phyloP scores from a whole-genome alignment of 2,329 filamentous ascomycete genomes.

The Colletotrichum zoysiae region DNA sequence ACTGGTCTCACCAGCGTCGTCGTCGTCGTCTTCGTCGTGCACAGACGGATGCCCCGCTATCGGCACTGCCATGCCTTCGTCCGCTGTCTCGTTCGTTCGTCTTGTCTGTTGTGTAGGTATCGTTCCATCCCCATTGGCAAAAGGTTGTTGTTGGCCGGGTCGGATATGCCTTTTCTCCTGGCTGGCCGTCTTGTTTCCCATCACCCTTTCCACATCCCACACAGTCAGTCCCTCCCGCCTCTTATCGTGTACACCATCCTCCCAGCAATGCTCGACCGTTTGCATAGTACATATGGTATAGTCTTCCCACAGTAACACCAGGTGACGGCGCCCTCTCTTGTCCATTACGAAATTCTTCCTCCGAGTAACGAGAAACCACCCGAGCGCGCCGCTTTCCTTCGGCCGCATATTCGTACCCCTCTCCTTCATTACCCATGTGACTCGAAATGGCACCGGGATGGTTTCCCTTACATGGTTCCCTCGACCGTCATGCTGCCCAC shows the following conservation, averaged over 20 bases:
- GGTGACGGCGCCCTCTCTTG: neutral
- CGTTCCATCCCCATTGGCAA: neutral
- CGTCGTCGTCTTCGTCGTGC: too few relatives aligned
- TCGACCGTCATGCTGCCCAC: slow-evolving; percentile 44
- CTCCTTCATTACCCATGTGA: slow-evolving; percentile 42
- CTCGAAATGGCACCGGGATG: slow-evolving; percentile 45
- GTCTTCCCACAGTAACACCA: neutral
- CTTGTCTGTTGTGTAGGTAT: neutral
- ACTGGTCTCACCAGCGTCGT: too few relatives aligned
- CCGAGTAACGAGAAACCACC: slow-evolving; percentile 18
- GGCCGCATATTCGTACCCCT: slow-evolving; percentile 42
- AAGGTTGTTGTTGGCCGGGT: slow-evolving; percentile 1
- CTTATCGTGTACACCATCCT: neutral
- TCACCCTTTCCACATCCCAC: slow-evolving; percentile 12
- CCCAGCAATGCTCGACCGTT: slow-evolving; percentile 7
- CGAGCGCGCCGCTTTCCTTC: slow-evolving; percentile 44
- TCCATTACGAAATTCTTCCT: slow-evolving; percentile 33
- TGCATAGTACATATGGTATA: neutral
- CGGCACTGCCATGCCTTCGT: neutral
- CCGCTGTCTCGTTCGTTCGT: neutral
- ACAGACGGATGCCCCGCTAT: slow-evolving; percentile 2
- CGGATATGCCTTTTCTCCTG: neutral
- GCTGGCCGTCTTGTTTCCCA: neutral
- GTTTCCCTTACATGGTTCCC: slow-evolving; percentile 42
- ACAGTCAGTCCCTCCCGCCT: neutral